A percentile compares a stretch with the other conserved stretches of the same genome.
These are phyloP conservation scores for Elongisporangium anandrum DNA, from an alignment of 352 stramenopile species.

Conservation along the genomic window DNA sequence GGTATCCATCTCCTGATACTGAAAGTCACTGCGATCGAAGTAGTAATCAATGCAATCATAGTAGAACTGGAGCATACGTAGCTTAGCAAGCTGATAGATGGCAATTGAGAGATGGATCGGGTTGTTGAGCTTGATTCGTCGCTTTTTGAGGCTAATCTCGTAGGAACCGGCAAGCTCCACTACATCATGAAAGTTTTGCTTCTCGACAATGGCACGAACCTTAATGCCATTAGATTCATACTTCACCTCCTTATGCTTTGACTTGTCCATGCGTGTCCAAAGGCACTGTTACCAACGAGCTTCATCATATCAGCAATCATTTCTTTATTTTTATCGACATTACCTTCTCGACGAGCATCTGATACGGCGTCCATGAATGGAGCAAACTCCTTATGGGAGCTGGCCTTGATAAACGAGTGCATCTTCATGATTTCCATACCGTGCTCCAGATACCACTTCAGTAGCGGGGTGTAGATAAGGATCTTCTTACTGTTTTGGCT, in stretches of 20 bases:
- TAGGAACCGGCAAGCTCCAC: slow-evolving; percentile 8
- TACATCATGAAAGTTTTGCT: slow-evolving; percentile 7
- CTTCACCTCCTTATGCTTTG: slow-evolving; percentile 14
- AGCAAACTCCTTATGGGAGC: slow-evolving; percentile 12
- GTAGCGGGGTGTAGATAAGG: slow-evolving; percentile 25
- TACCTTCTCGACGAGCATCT: slow-evolving; percentile 14
- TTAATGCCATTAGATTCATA: slow-evolving; percentile 7
- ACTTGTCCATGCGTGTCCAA: slow-evolving; percentile 13
- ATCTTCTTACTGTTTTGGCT: slow-evolving; percentile 24
- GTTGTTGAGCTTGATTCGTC: slow-evolving; percentile 10
- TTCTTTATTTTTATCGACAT: slow-evolving; percentile 15
- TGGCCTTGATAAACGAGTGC: slow-evolving; percentile 26
- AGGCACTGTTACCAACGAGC: not conserved
- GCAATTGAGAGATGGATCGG: slow-evolving; percentile 15
- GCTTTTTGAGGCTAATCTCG: slow-evolving; percentile 12
- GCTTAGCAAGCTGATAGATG: slow-evolving; percentile 13
- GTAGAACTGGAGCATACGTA: slow-evolving; percentile 13
- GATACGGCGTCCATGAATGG: slow-evolving; percentile 13
- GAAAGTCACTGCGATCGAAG: slow-evolving; percentile 12
- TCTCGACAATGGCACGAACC: not conserved
- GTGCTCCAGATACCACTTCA: slow-evolving; percentile 33
- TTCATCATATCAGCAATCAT: no score
- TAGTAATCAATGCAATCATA: slow-evolving; percentile 16
- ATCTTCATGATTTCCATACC: no score
- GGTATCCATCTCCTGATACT: slow-evolving; percentile 17